A percentile compares a stretch with the other conserved stretches of the same genome.
Evolutionary conservation across 495 filamentous ascomycete species (phyloP).

Genomic region (Trypethelium eluteriae): DNA sequence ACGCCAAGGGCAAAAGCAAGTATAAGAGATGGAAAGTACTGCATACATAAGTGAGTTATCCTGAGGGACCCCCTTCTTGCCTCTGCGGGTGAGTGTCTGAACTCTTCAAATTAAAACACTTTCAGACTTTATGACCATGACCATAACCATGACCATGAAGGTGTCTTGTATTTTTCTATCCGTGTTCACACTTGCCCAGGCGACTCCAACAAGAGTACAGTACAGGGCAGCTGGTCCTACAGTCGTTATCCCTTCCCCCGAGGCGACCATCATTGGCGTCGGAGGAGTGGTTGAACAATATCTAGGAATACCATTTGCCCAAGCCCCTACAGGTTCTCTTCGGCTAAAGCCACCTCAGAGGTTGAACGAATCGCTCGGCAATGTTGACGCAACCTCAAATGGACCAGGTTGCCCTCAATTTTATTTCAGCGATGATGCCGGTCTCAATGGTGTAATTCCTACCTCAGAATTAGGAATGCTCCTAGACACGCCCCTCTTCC

Average conservation of each 20-base stretch:
- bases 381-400: constrained; percentile 20
- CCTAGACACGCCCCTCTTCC: constrained; percentile 51
- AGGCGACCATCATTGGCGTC: constrained; percentile 23
- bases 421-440: constrained; percentile 42
- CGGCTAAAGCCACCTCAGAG: constrained; percentile 55
- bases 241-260: constrained; percentile 22
- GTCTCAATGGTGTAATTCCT: constrained; percentile 22
- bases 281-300: constrained; percentile 36
- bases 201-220: constrained; percentile 19
- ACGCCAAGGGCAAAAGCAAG: neutral
- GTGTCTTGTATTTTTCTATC: constrained; percentile 8
- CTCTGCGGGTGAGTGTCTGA: neutral
- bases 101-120: neutral
- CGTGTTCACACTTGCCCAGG: constrained; percentile 19
- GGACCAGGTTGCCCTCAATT: constrained; percentile 36
- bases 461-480: constrained; percentile 46
- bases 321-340: constrained; percentile 48
- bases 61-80: neutral
- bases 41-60: neutral
- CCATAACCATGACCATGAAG: neutral
- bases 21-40: neutral
- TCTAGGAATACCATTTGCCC: constrained; percentile 58
- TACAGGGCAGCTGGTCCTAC: constrained; percentile 21
- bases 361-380: constrained; percentile 37
- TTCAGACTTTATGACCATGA: neutral